A percentile compares a stretch with the other conserved stretches of the same genome.
Conservation (phyloP, 2,329 filamentous ascomycete species). For the Hypoxylon sp. region DNA sequence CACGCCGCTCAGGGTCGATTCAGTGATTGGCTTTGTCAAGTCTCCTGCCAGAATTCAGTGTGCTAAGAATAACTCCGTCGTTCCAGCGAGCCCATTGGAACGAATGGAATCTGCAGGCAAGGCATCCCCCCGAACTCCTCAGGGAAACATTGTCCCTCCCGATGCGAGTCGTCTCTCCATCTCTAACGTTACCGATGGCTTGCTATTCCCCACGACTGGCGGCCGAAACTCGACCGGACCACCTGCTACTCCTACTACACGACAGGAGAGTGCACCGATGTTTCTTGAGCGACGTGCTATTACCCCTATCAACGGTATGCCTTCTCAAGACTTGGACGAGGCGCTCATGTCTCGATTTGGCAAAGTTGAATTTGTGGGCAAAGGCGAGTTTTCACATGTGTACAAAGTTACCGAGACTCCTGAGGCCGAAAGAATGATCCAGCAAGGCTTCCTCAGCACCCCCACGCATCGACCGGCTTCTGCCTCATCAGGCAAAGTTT, state of each 20-base stretch:
- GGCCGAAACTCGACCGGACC: constrained; percentile 63
- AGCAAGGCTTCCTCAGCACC: constrained; percentile 60
- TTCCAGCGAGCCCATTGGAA: constrained; percentile 74
- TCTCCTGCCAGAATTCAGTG: constrained; percentile 59
- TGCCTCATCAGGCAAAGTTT: constrained; percentile 73
- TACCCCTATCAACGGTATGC: constrained; percentile 77
- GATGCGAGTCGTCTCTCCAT: constrained; percentile 89
- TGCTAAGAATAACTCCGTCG: constrained; percentile 67
- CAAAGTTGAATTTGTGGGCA: constrained; percentile 83
- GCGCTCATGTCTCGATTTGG: constrained; percentile 82
- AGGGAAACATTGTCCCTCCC: constrained; percentile 79
- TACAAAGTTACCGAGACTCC: constrained; percentile 77
- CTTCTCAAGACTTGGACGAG: constrained; percentile 81
- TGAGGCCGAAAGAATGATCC: constrained; percentile 59
- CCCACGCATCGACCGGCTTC: constrained; percentile 67
- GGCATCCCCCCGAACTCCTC: constrained; percentile 81
- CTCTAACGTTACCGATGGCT: constrained; percentile 69
- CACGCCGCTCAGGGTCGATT: constrained; percentile 53
- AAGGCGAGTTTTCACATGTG: constrained; percentile 94
- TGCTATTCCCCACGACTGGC: constrained; percentile 57
- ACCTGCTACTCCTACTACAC: constrained; percentile 86
- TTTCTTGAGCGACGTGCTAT: constrained; percentile 74
- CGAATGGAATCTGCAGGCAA: constrained; percentile 65
- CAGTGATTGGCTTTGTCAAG: constrained; percentile 48
- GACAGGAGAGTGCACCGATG: constrained; percentile 69